Evolutionary conservation across 805 yeast genomes (phyloP).

Genomic region (Diddensiella santjacobensis): DNA sequence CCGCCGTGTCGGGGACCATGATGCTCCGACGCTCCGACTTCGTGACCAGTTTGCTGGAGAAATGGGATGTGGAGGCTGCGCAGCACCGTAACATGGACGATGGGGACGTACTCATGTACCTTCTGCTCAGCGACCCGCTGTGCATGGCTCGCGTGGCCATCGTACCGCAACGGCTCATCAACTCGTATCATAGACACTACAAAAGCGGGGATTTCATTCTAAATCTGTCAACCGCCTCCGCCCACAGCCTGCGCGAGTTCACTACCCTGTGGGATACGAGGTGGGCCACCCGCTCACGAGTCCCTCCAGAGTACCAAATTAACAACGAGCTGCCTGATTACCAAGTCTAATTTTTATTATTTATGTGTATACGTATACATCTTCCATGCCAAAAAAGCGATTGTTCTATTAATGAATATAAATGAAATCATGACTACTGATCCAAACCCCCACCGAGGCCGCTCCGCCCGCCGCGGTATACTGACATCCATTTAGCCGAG

Average conservation of each 20-base stretch:
- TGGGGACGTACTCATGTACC: slow-evolving; percentile 21
- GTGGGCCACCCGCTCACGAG: background rate
- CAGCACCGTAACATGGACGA: slow-evolving; percentile 23
- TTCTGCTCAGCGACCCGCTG: slow-evolving; percentile 18
- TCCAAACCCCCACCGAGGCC: too few relatives aligned
- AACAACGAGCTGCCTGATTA: background rate
- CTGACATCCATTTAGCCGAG: too few relatives aligned
- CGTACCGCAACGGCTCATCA: slow-evolving; percentile 31
- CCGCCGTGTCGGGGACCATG: slow-evolving; percentile 34
- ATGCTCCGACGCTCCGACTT: slow-evolving; percentile 25
- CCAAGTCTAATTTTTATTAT: too few relatives aligned
- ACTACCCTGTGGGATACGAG: background rate
- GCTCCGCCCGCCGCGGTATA: too few relatives aligned
- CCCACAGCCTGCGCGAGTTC: background rate
- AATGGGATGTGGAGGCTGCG: slow-evolving; percentile 28
- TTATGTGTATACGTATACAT: background rate
- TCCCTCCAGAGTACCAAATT: background rate
- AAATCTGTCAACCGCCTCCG: slow-evolving; percentile 20
- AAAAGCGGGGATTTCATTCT: slow-evolving; percentile 29
- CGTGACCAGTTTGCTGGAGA: slow-evolving; percentile 24
- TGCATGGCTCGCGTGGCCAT: slow-evolving; percentile 27
- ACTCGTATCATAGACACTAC: slow-evolving; percentile 23
- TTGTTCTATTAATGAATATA: too few relatives aligned
- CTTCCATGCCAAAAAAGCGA: too few relatives aligned
- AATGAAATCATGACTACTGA: too few relatives aligned